Percentiles rank a stretch among this genome's conserved stretches.
Conservation (phyloP, 2,329 filamentous ascomycete genomes). For the Paecilomyces variotii region DNA sequence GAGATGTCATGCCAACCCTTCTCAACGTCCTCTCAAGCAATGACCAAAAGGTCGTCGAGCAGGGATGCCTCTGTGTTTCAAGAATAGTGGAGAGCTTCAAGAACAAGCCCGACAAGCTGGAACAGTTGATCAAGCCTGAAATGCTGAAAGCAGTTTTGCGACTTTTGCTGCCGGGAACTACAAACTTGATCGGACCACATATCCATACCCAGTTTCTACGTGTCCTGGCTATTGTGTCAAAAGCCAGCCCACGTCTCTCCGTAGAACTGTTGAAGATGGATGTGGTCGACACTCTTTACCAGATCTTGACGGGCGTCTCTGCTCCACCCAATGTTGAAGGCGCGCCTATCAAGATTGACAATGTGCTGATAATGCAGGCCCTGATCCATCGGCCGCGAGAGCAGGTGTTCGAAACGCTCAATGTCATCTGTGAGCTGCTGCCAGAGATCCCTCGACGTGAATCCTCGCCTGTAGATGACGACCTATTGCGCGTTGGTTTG, state of each 20-base stretch:
- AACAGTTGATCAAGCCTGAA: slow-evolving; percentile 84
- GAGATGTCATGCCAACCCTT: slow-evolving; percentile 93
- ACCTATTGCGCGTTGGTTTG: slow-evolving; percentile 37
- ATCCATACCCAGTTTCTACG: slow-evolving; percentile 96
- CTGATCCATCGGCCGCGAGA: slow-evolving; percentile 91
- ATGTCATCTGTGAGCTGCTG: slow-evolving; percentile 91
- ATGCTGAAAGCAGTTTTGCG: slow-evolving; percentile 77
- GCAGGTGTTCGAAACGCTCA: slow-evolving; percentile 93
- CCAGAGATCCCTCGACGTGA: slow-evolving; percentile 60
- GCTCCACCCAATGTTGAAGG: slow-evolving; percentile 64
- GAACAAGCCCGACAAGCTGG: slow-evolving; percentile 75
- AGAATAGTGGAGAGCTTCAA: slow-evolving; percentile 97
- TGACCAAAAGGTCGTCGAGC: slow-evolving; percentile 94
- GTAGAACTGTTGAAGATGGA: slow-evolving; percentile 92
- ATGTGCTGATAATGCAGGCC: slow-evolving; percentile 97
- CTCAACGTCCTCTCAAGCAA: slow-evolving; percentile 83
- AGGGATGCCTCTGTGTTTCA: slow-evolving; percentile 90
- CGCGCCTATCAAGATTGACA: slow-evolving; percentile 65
- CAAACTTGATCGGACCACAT: slow-evolving; percentile 85
- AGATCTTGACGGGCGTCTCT: slow-evolving; percentile 92
- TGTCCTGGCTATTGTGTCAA: slow-evolving; percentile 81
- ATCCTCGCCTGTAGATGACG: slow-evolving; percentile 41
- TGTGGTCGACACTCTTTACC: slow-evolving; percentile 93
- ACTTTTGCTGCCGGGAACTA: slow-evolving; percentile 84
- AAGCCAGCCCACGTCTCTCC: slow-evolving; percentile 77